Conservation (phyloP, 164 flowering plant species). For the Platanus orientalis region DNA sequence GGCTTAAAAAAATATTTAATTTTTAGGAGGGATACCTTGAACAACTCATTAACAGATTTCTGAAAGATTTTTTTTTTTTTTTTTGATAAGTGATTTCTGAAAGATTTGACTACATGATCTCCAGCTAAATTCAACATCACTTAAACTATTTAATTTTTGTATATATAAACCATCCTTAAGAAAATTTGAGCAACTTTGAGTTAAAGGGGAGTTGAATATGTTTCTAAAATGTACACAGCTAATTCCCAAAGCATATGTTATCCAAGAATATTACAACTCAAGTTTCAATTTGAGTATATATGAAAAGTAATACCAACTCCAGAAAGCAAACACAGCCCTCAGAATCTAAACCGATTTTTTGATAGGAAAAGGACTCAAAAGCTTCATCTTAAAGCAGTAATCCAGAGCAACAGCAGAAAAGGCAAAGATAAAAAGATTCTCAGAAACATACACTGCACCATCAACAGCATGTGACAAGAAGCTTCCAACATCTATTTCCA, state of each 20-base stretch:
- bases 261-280: background rate
- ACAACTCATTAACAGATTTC: too few relatives aligned
- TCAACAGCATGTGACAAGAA: slow-evolving; percentile 57
- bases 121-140: too few relatives aligned
- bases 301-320: background rate
- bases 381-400: slow-evolving; percentile 63
- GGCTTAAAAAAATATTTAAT: too few relatives aligned
- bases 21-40: too few relatives aligned
- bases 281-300: background rate
- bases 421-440: slow-evolving; percentile 55
- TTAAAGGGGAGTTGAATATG: too few relatives aligned
- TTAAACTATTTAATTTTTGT: too few relatives aligned
- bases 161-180: too few relatives aligned
- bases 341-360: slow-evolving; percentile 18
- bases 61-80: too few relatives aligned
- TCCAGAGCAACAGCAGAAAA: slow-evolving; percentile 71
- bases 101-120: too few relatives aligned
- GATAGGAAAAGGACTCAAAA: slow-evolving; percentile 69
- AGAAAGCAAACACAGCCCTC: background rate
- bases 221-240: too few relatives aligned
- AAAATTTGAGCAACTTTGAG: too few relatives aligned
- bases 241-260: background rate
- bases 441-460: slow-evolving; percentile 54
- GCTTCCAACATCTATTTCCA: slow-evolving; percentile 52
- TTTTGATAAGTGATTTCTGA: too few relatives aligned